A percentile compares a stretch with the other conserved stretches of the same genome.
Conservation (phyloP, 2,329 filamentous ascomycete species). For the Fusarium fracticaudum region DNA sequence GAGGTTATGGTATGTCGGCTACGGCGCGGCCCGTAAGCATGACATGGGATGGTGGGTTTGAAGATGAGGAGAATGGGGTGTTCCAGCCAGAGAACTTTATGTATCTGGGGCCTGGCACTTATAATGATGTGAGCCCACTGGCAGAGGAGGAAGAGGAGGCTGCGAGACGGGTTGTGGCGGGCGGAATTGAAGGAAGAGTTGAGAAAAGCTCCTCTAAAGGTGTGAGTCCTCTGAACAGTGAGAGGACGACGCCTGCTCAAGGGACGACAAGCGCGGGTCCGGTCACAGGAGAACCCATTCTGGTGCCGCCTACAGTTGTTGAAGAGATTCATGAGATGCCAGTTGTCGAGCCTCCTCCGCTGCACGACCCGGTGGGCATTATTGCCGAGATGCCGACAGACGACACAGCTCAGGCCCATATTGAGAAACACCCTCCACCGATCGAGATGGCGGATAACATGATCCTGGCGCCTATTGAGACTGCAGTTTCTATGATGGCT, state of each 20-base stretch:
- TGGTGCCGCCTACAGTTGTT: conserved; percentile 33
- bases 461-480: conserved; percentile 50
- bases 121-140: conserved; percentile 57
- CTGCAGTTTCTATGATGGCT: conserved; percentile 42
- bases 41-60: conserved; percentile 47
- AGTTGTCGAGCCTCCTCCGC: conserved; percentile 36
- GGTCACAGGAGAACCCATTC: conserved; percentile 13
- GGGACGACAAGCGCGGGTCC: conserved; percentile 13
- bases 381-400: conserved; percentile 60
- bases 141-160: conserved; percentile 52
- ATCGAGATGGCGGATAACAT: conserved; percentile 56
- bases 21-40: conserved; percentile 47
- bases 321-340: conserved; percentile 48
- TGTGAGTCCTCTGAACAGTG: conserved; percentile 45
- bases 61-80: conserved; percentile 47
- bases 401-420: conserved; percentile 51
- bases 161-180: conserved; percentile 43
- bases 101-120: conserved; percentile 59
- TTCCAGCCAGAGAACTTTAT: conserved; percentile 65
- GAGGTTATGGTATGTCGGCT: conserved; percentile 46
- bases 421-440: conserved; percentile 56
- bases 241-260: conserved; percentile 45
- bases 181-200: conserved; percentile 30
- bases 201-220: conserved; percentile 33
- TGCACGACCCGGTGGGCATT: conserved; percentile 54